phyloP scores from a whole-genome alignment of 768 basidiomycete genomes.

The Tremella mesenterica region DNA sequence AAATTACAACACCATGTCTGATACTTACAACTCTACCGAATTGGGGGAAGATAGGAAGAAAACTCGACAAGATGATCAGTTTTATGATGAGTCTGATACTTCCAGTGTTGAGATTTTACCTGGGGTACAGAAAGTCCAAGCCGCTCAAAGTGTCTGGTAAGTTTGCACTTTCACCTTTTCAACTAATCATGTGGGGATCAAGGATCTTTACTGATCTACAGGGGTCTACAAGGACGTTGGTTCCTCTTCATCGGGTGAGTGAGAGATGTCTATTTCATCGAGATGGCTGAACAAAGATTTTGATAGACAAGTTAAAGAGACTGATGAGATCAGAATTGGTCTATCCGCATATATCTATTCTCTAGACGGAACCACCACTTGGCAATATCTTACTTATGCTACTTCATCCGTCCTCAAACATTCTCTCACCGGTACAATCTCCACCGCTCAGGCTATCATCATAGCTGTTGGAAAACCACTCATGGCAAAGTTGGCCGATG shows the following conservation, averaged over 20 bases:
- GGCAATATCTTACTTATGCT: constrained; percentile 57
- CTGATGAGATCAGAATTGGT: constrained; percentile 47
- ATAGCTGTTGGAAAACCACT: constrained; percentile 58
- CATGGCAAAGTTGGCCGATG: constrained; percentile 66
- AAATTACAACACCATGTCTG: neutral
- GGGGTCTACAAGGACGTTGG: constrained; percentile 55
- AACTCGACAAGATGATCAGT: too few relatives aligned
- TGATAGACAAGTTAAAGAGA: too few relatives aligned
- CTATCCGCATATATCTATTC: constrained; percentile 70
- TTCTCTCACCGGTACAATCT: constrained; percentile 22
- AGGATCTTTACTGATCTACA: constrained; percentile 33
- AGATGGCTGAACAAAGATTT: too few relatives aligned
- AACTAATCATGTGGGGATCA: neutral
- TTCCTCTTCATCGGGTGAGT: constrained; percentile 55
- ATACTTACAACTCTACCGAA: too few relatives aligned
- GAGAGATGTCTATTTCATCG: neutral
- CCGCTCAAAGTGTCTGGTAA: constrained; percentile 14
- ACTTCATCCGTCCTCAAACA: constrained; percentile 38
- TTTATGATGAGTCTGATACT: constrained; percentile 1
- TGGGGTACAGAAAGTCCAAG: constrained; percentile 8
- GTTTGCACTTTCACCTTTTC: neutral
- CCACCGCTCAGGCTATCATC: constrained; percentile 32
- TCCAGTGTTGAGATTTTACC: neutral
- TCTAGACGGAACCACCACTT: constrained; percentile 61
- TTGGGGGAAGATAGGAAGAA: too few relatives aligned